Conservation (phyloP, 2,329 filamentous ascomycete genomes). For the Epichloe gansuensis region DNA sequence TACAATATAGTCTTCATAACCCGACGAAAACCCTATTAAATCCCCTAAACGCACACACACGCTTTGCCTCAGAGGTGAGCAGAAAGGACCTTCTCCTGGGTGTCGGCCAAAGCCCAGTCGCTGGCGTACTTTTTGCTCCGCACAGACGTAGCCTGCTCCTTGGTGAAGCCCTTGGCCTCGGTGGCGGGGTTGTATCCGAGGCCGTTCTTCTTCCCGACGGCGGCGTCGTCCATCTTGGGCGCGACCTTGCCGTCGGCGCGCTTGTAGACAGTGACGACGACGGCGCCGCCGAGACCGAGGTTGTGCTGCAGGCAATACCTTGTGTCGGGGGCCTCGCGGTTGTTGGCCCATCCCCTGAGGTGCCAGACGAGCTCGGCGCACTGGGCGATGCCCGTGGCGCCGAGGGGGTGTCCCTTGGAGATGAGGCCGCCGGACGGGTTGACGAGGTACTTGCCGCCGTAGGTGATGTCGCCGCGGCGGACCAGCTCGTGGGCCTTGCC, state of each 20-base stretch:
- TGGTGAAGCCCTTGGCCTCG: constrained; percentile 78
- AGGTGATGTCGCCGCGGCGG: constrained; percentile 76
- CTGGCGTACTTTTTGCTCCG: constrained; percentile 53
- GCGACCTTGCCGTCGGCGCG: constrained; percentile 63
- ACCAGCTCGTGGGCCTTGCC: constrained; percentile 92
- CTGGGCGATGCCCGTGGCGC: constrained; percentile 88
- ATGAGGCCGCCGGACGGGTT: constrained; percentile 93
- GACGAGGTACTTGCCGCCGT: constrained; percentile 70
- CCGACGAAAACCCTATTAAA: no score
- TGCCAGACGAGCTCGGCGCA: constrained; percentile 95
- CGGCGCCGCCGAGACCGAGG: constrained; percentile 79
- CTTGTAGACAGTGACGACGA: constrained; percentile 80
- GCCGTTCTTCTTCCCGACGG: constrained; percentile 51
- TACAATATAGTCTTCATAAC: no score
- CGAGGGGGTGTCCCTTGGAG: constrained; percentile 89
- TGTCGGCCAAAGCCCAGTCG: constrained; percentile 67
- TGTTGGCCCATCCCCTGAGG: constrained; percentile 89
- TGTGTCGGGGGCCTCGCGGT: constrained; percentile 58
- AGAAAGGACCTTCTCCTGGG: constrained; percentile 24
- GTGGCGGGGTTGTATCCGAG: constrained; percentile 89
- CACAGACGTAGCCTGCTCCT: constrained; percentile 56
- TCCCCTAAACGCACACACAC: no score
- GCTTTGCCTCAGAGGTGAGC: constrained; percentile 1
- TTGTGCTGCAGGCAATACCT: constrained; percentile 79
- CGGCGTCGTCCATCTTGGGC: constrained; percentile 43